A percentile compares a stretch with the other conserved stretches of the same genome.
Conservation (phyloP, 116 monocot genomes). For the Trichopus zeylanicus region DNA sequence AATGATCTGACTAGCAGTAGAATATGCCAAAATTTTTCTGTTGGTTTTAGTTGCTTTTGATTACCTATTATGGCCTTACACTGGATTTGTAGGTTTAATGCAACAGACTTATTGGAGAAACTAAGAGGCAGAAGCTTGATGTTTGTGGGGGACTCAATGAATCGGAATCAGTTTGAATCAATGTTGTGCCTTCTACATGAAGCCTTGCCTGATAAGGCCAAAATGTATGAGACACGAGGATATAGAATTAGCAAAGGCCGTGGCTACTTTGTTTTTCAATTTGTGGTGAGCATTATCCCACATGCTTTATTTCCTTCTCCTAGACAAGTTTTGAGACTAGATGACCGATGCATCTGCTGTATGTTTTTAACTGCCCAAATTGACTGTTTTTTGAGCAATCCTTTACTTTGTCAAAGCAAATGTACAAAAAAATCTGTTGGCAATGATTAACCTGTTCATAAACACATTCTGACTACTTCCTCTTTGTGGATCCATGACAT, state of each 20-base stretch:
- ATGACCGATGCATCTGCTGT: too few relatives aligned
- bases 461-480: too few relatives aligned
- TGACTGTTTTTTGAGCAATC: too few relatives aligned
- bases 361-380: too few relatives aligned
- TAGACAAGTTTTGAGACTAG: too few relatives aligned
- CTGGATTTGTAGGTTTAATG: conserved; percentile 76
- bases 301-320: too few relatives aligned
- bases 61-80: conserved; percentile 6
- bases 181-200: conserved; percentile 69
- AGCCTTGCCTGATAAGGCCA: conserved; percentile 64
- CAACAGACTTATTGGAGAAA: conserved; percentile 71
- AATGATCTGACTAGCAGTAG: too few relatives aligned
- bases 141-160: conserved; percentile 94
- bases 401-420: too few relatives aligned
- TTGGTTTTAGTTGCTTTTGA: not conserved
- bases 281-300: conserved; percentile 38
- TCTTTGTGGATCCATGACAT: too few relatives aligned
- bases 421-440: too few relatives aligned
- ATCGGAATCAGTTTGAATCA: conserved; percentile 92
- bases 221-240: conserved; percentile 78
- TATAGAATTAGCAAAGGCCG: conserved; percentile 82
- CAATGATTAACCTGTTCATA: not conserved
- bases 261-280: conserved; percentile 74
- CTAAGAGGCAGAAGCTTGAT: conserved; percentile 72
- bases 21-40: too few relatives aligned